These are phyloP conservation scores for Neckera pumila DNA, from an alignment of 225 moss, liverwort and hornwort genomes.

Conservation along the genomic window DNA sequence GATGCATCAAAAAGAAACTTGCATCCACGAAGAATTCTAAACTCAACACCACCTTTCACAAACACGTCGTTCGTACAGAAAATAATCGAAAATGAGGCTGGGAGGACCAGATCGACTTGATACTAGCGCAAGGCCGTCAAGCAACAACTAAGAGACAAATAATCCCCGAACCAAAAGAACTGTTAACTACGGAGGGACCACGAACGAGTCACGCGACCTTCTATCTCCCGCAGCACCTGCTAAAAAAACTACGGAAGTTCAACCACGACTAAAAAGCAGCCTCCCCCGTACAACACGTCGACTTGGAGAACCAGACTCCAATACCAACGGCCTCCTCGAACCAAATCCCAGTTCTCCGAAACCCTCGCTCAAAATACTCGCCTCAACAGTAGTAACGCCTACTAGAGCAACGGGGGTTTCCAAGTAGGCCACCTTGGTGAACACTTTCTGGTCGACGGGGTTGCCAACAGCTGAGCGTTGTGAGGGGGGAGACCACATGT, in stretches of 20 bases:
- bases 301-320: neutral
- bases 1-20: neutral
- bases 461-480: conserved; percentile 50
- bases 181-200: neutral
- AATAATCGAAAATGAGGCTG: neutral
- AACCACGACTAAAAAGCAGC: neutral
- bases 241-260: neutral
- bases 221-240: neutral
- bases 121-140: neutral
- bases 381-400: neutral
- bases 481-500: conserved; percentile 48
- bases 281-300: neutral
- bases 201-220: neutral
- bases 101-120: conserved; percentile 10
- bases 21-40: neutral
- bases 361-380: neutral
- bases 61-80: neutral
- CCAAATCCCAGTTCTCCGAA: neutral
- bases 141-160: neutral
- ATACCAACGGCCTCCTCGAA: neutral
- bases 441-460: conserved; percentile 25
- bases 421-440: conserved; percentile 24
- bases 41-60: neutral
- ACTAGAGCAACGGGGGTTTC: neutral
- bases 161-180: neutral